Evolutionary conservation across 176 grass and related monocot genomes (phyloP).

Genomic region (Musa schizocarpa): DNA sequence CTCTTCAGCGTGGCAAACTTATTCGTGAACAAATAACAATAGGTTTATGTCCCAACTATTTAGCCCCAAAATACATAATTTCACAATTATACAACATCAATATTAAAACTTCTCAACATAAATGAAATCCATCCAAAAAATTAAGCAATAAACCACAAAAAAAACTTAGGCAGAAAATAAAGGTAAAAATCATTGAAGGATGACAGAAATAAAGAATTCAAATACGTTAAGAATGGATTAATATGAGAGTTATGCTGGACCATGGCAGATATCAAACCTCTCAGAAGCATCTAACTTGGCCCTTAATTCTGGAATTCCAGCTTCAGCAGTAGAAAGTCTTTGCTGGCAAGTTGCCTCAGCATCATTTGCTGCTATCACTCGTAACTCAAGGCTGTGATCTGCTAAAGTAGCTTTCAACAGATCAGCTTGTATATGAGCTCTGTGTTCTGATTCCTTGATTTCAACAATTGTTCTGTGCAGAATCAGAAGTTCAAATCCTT

Average conservation of each 20-base stretch:
- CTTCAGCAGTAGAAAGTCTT: slow-evolving; percentile 79
- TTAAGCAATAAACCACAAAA: not conserved
- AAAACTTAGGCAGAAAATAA: not conserved
- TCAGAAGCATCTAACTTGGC: slow-evolving; percentile 66
- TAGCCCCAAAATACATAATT: not conserved
- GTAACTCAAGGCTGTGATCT: slow-evolving; percentile 80
- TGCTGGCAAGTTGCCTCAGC: slow-evolving; percentile 84
- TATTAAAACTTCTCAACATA: not conserved
- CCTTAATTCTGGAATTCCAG: slow-evolving; percentile 59
- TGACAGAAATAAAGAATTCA: too few species aligned
- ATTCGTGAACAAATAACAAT: not conserved
- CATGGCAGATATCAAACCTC: slow-evolving; percentile 45
- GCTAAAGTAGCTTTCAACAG: slow-evolving; percentile 58
- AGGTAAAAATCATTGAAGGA: not conserved
- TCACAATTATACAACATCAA: not conserved
- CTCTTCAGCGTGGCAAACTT: not conserved
- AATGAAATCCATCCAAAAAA: not conserved
- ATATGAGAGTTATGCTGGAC: not conserved
- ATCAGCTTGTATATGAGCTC: slow-evolving; percentile 54
- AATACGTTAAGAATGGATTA: too few species aligned
- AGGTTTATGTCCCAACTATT: not conserved
- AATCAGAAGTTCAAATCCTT: slow-evolving; percentile 5
- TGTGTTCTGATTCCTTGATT: slow-evolving; percentile 84
- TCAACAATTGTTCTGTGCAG: slow-evolving; percentile 52
- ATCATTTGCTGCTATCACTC: slow-evolving; percentile 97